Base-by-base conservation (phyloP, 2,329 filamentous ascomycete genomes). In the Chrysoporthe puriensis region DNA sequence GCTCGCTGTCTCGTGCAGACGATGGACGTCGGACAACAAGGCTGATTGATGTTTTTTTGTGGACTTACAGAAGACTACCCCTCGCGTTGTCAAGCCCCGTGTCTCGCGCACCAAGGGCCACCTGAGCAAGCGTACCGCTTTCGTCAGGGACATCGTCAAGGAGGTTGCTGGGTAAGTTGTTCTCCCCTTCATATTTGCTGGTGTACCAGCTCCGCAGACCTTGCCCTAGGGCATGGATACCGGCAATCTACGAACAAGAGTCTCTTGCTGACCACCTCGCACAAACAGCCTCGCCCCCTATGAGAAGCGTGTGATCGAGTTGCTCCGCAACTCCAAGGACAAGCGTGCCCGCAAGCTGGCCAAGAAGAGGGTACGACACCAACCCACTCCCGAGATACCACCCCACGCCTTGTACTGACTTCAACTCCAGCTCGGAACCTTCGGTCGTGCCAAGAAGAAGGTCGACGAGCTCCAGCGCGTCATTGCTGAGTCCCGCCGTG, bases 331-430 rank as follows among this genome's bases (percentile, higher is more conserved):
- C 92, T 91, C 89, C 87, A 96, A 97, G 88, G 96, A 99, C 86
- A 98, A 98, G 93, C 93, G 95, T 85, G 95, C 95, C 79, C 90
- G 95, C 78, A 97, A 97, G 91, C 92, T 97, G 80, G 95, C 95
- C 79, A 98, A 98, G 94, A 97, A 97, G 92, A 91, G 95, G 84
- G 92, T 95, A 89, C 26, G 26, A 26, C 26, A 26, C 26, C 2
- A 26, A 26, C 26, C 26, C 26, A 76, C 91, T 88, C 69, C 66
- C 32, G 54, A 14, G 16, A 34, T 26, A 54, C 13, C 6, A 3
- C 26, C 2, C 26, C 2, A 26, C 26, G 26, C 26, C 2, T 2
- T 26, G 26, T 26, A 26, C 26, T 26, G 26, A 26, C 26, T 26
- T 26, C 26, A 26, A 26, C 26, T 67, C 42, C 66, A 96, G 91